A percentile compares a stretch with the other conserved stretches of the same genome.
Conservation (phyloP, 2,329 filamentous ascomycete species). For the Shiraia sp. region DNA sequence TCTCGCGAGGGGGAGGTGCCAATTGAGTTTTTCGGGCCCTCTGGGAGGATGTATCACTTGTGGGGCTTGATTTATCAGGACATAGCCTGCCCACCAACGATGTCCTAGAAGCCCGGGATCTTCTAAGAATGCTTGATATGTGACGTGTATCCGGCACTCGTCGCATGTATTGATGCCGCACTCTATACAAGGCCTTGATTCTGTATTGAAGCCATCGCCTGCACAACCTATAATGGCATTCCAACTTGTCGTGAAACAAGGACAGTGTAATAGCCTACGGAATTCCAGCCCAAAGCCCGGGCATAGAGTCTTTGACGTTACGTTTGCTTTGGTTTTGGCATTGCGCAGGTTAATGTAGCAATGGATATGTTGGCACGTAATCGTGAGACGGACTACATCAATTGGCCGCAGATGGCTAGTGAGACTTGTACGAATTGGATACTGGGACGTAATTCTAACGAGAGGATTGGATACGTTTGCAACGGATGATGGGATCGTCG, state of each 20-base stretch:
- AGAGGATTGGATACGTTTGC: no score
- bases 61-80: constrained; percentile 13
- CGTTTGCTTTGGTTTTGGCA: constrained; percentile 6
- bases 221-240: background rate
- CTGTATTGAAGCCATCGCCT: constrained; percentile 4
- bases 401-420: constrained; percentile 7
- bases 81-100: constrained; percentile 27
- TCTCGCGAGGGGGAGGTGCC: constrained; percentile 6
- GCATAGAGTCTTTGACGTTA: constrained; percentile 14
- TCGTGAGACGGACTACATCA: constrained; percentile 6
- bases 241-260: constrained; percentile 7
- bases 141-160: constrained; percentile 33
- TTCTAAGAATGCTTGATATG: constrained; percentile 26
- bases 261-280: constrained; percentile 2
- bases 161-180: constrained; percentile 31
- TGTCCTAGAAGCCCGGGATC: constrained; percentile 19
- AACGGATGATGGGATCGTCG: no score
- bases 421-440: background rate
- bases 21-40: constrained; percentile 4
- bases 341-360: constrained; percentile 9
- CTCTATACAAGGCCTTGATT: constrained; percentile 19
- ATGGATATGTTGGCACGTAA: constrained; percentile 6
- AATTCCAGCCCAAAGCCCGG: constrained; percentile 4
- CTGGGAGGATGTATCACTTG: constrained; percentile 22
- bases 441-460: no score